Base-by-base conservation (phyloP, 139 green algal genomes). In the Chlorella sorokiniana region DNA sequence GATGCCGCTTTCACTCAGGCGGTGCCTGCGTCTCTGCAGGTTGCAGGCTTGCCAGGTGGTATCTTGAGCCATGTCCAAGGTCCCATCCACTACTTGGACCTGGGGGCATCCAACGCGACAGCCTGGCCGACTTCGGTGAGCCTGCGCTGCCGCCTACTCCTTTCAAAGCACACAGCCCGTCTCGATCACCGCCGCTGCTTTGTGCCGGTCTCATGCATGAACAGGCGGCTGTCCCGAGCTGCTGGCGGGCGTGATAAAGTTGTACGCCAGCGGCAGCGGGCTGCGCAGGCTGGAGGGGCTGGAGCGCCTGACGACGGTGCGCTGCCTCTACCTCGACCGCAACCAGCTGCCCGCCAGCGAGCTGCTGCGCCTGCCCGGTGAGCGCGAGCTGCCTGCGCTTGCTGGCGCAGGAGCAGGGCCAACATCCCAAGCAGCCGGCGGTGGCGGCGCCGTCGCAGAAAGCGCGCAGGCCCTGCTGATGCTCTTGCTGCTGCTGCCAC, bases 281-380 rank as follows among this genome's bases (percentile, higher is more conserved):
- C 48, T 83, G 69, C 29, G 22, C 27, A 54, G 45, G 2, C 11
- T 52, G 18, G 31, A 74, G 0, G 69, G 76, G 27, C 31, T 78
- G 41, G 27, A 73, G 40, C 74, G 18, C 16, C 35, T 78, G 40
- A 9, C 27, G 4, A 9, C 41, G 22, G 52, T 74, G 25, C 16
- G 69, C 6, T 78, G 35, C 27, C 64, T 81, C 31, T 81, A 81
- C 44, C 42, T 81, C 0, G 76, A 81, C 10, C 42, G 38, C 42
- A 81, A 81, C 44, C 25, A 51, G 5, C 62, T 81, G 42, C 27
- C 11, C 5, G 41, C 51, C 7, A 4, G 29, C 5, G 76, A 81
- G 62, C 76, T 81, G 62, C 76, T 73, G 25, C 61, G 41, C 42
- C 42, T 81, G 31, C 61, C 42, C 11, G 76, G 76, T 72, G 61